A percentile compares a stretch with the other conserved stretches of the same genome.
Conservation (phyloP, 208 protist species). For the Trypanosoma caninum region DNA sequence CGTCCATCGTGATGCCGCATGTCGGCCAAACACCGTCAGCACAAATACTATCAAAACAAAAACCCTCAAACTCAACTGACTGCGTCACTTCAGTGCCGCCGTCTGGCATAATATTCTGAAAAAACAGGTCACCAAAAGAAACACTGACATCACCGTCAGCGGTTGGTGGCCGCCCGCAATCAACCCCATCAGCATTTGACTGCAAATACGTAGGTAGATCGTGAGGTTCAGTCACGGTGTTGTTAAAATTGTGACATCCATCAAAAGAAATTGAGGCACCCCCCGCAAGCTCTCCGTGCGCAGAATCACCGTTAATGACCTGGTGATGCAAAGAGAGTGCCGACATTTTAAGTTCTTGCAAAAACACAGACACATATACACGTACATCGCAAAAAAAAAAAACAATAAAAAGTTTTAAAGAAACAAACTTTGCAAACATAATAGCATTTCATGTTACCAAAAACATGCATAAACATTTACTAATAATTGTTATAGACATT, state of each 20-base stretch:
- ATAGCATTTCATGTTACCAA: too few species aligned
- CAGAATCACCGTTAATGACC: neutral
- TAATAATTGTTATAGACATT: too few species aligned
- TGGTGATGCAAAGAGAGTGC: neutral
- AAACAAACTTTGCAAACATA: too few species aligned
- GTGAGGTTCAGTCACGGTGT: neutral
- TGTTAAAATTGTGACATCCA: neutral
- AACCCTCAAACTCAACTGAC: conserved; percentile 20
- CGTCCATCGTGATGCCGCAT: neutral
- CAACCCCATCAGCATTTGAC: neutral
- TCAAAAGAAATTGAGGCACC: neutral
- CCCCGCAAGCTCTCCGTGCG: neutral
- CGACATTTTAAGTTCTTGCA: too few species aligned
- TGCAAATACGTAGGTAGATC: neutral
- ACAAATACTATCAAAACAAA: conserved; percentile 26
- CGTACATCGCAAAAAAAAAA: neutral
- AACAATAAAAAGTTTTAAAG: too few species aligned
- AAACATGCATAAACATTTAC: too few species aligned
- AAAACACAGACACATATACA: neutral
- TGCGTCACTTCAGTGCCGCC: neutral
- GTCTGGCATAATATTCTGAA: conserved; percentile 11
- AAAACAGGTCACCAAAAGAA: conserved; percentile 23
- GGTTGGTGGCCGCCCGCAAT: neutral
- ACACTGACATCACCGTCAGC: conserved; percentile 1
- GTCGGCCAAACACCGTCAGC: conserved; percentile 19